Evolutionary conservation across 257 asterid species (phyloP), one percentile per base, ranked within the genome.

Genomic region (Solanum virginianum): DNA sequence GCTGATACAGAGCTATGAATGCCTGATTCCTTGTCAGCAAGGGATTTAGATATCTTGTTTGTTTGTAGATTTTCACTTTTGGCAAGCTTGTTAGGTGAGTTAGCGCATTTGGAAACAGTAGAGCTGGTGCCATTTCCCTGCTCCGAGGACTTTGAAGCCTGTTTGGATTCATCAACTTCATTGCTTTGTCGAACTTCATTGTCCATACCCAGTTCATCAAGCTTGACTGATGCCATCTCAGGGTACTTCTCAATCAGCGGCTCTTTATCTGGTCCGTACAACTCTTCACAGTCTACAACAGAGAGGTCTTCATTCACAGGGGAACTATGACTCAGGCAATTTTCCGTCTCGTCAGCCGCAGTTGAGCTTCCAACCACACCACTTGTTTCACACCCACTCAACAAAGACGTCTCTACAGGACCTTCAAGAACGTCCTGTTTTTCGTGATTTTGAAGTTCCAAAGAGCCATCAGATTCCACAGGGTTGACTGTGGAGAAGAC

Each of bases 241-340:
- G 97, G 97, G 84, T 86, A 91, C 88, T 91, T 95, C 80, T 83
- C 84, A 85, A 89, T 71, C 80, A 93, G 88, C 2, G 92, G 97
- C 68, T 92, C 98, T 89, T 89, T 94, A 80, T 95, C 98, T 9
- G 98, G 98, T 56, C 99, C 99, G 51, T 95, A 96, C 86, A 95
- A 91, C 90, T 96, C 98, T 86, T 96, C 98, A 88, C 96, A 95
- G 85, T 96, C 99, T 24, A 91, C 97, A 83, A 87, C 86, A 62
- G 95, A 92, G 49, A 68, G 92, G 83, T 94, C 97, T 70, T 89
- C 93, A 79, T 86, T 90, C 62, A 82, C 86, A 22, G 85, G 75
- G 88, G 92, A 75, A 81, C 84, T 91, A 82, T 51, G 93, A 85
- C 80, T 72, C 75, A 68, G 82, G 84, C 80, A 32, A 16, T 83